Evolutionary conservation across 2,329 filamentous ascomycete genomes (phyloP).

Genomic region (Chrysosporium keratinophilum): DNA sequence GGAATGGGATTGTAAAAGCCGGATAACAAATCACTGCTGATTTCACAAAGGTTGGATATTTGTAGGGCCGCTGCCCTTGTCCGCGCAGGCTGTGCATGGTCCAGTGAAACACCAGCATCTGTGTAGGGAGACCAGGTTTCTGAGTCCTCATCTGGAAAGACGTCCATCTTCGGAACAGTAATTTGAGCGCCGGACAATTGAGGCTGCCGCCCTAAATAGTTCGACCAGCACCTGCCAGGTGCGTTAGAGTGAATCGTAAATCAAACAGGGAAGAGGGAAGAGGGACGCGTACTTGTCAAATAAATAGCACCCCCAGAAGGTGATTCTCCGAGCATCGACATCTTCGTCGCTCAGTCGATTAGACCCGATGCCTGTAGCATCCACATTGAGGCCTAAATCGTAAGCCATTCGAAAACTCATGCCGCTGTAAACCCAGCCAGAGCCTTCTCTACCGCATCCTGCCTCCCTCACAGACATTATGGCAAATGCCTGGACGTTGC

Average conservation of each 20-base stretch:
- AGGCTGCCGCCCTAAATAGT: conserved; percentile 84
- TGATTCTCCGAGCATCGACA: conserved; percentile 78
- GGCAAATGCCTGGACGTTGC: conserved; percentile 85
- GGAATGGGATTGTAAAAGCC: conserved; percentile 80
- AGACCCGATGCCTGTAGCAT: conserved; percentile 55
- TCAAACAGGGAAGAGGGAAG: background rate
- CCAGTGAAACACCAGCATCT: conserved; percentile 64
- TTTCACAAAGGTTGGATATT: conserved; percentile 75
- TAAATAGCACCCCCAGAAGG: conserved; percentile 96
- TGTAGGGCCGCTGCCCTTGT: conserved; percentile 74
- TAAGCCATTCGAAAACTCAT: conserved; percentile 98
- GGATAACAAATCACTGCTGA: conserved; percentile 78
- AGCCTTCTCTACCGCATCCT: conserved; percentile 84
- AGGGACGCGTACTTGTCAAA: conserved; percentile 64
- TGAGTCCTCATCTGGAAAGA: conserved; percentile 79
- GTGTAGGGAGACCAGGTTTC: conserved; percentile 82
- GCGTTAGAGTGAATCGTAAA: background rate
- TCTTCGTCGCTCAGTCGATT: conserved; percentile 67
- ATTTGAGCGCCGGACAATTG: conserved; percentile 71
- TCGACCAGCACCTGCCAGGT: conserved; percentile 67
- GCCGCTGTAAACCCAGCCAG: conserved; percentile 95
- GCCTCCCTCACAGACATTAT: conserved; percentile 95
- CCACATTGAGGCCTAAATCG: conserved; percentile 83
- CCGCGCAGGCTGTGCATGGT: conserved; percentile 62
- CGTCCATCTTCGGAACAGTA: conserved; percentile 78